Conservation (phyloP, 768 basidiomycete species). For the Suillus spraguei region DNA sequence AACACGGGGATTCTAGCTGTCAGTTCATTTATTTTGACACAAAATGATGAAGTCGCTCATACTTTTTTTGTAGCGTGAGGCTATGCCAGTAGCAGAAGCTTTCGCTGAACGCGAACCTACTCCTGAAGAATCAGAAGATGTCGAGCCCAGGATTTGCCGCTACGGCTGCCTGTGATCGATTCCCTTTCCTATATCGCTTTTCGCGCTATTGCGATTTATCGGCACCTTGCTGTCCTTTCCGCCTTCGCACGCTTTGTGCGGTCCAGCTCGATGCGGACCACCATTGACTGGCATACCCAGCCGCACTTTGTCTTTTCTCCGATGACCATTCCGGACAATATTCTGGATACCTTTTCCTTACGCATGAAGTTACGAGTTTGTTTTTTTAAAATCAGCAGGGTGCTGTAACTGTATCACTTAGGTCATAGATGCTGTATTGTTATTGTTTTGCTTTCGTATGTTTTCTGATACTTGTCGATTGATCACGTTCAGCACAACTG, state of each 20-base stretch:
- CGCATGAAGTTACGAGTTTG: neutral
- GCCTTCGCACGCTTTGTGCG: neutral
- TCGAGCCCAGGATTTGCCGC: conserved; percentile 20
- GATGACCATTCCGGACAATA: conserved; percentile 13
- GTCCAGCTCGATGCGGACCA: conserved; percentile 3
- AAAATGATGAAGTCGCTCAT: neutral
- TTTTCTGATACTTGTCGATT: neutral
- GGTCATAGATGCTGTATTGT: conserved; percentile 29
- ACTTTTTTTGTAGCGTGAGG: conserved; percentile 12
- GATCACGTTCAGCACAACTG: neutral
- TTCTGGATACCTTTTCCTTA: conserved; percentile 10
- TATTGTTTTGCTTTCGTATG: conserved; percentile 15
- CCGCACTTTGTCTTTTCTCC: neutral
- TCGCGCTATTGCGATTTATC: neutral
- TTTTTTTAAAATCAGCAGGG: conserved; percentile 1
- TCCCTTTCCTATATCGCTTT: neutral
- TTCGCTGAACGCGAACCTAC: conserved; percentile 16
- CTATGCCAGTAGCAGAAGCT: conserved; percentile 17
- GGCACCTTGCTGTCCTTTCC: neutral
- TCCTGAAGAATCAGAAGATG: conserved; percentile 17
- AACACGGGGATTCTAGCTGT: conserved; percentile 21
- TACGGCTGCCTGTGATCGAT: conserved; percentile 17
- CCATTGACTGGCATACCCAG: neutral
- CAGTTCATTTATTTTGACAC: conserved; percentile 11
- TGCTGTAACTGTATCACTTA: conserved; percentile 21